A percentile compares a stretch with the other conserved stretches of the same genome.
These are phyloP conservation scores for Jacaranda mimosifolia DNA, from an alignment of 257 asterid genomes.

Conservation along the genomic window DNA sequence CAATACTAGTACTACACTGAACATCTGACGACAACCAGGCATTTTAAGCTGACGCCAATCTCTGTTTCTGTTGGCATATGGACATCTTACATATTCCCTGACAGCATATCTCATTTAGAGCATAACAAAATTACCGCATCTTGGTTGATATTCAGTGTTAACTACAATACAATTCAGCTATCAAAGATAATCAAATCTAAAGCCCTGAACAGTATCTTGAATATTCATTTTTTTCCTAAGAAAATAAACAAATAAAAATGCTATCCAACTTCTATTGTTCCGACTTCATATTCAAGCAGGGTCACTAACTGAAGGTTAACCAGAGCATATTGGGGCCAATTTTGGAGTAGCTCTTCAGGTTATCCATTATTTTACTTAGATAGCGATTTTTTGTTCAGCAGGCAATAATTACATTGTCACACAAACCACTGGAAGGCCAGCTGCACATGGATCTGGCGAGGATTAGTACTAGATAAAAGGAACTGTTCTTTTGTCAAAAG, in stretches of 20 bases:
- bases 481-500: background rate
- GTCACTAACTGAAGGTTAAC: background rate
- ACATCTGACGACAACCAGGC: slow-evolving; percentile 9
- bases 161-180: slow-evolving; percentile 5
- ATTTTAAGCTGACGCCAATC: background rate
- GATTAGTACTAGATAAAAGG: background rate
- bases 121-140: background rate
- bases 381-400: slow-evolving; percentile 21
- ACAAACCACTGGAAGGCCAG: slow-evolving; percentile 16
- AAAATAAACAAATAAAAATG: background rate
- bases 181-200: background rate
- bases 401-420: background rate
- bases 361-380: background rate
- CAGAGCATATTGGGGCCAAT: background rate
- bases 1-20: slow-evolving; percentile 9
- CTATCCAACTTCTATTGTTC: background rate
- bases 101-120: slow-evolving; percentile 5
- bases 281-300: slow-evolving; percentile 8
- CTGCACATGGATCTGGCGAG: slow-evolving; percentile 6
- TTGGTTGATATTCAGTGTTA: background rate
- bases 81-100: slow-evolving; percentile 11
- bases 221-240: slow-evolving; percentile 3
- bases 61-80: background rate
- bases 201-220: background rate
- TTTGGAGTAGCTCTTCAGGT: background rate